These are phyloP conservation scores for Penicillium thymicola DNA, from an alignment of 2,329 filamentous ascomycete species.

Conservation along the genomic window DNA sequence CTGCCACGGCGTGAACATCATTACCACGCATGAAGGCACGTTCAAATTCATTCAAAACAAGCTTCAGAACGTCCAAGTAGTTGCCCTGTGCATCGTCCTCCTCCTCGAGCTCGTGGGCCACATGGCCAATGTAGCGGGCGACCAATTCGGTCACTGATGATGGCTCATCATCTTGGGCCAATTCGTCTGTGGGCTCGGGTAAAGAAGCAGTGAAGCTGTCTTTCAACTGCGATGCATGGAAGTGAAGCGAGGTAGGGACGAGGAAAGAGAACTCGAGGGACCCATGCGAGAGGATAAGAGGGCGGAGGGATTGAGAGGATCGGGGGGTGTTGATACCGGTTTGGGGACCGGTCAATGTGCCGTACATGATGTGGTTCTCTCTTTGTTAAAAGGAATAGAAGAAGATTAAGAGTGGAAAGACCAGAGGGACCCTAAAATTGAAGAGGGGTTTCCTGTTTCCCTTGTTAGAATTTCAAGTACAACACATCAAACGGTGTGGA, in stretches of 20 bases:
- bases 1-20: slow-evolving; percentile 88
- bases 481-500: neutral
- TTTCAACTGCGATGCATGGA: slow-evolving; percentile 91
- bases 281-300: slow-evolving; percentile 86
- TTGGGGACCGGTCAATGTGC: slow-evolving; percentile 74
- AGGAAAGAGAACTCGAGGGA: slow-evolving; percentile 95
- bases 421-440: slow-evolving; percentile 2
- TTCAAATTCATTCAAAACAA: slow-evolving; percentile 94
- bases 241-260: slow-evolving; percentile 91
- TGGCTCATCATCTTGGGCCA: slow-evolving; percentile 98
- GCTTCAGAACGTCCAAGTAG: slow-evolving; percentile 87
- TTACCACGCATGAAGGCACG: slow-evolving; percentile 91
- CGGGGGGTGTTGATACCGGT: slow-evolving; percentile 96
- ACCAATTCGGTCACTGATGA: slow-evolving; percentile 91
- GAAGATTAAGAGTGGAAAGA: neutral
- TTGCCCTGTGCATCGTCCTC: slow-evolving; percentile 86
- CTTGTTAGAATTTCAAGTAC: neutral
- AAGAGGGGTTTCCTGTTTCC: neutral
- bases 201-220: slow-evolving; percentile 82
- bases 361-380: slow-evolving; percentile 67
- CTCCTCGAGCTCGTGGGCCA: slow-evolving; percentile 84
- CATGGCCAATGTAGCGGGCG: slow-evolving; percentile 85
- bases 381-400: neutral
- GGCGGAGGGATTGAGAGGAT: slow-evolving; percentile 87
- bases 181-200: slow-evolving; percentile 89